These are phyloP conservation scores for Borovskyia barvae DNA, from an alignment of 208 protist species.

Conservation along the genomic window DNA sequence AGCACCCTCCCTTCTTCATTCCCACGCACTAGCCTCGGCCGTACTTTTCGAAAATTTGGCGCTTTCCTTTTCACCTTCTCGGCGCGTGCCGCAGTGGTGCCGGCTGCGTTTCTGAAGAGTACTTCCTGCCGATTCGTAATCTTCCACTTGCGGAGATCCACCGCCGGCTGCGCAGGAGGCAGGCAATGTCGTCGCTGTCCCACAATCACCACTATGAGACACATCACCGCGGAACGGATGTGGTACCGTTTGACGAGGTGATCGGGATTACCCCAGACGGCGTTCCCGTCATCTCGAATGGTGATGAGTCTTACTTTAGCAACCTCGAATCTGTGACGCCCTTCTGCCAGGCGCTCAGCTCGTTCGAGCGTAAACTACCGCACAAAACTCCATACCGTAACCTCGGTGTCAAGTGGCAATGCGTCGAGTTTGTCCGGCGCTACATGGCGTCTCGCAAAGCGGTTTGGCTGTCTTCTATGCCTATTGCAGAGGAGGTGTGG, in stretches of 20 bases:
- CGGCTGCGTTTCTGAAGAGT: conserved; percentile 2
- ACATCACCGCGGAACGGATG: conserved; percentile 38
- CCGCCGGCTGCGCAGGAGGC: conserved; percentile 12
- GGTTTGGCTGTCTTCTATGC: conserved; percentile 58
- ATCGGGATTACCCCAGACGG: conserved; percentile 61
- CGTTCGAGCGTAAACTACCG: conserved; percentile 22
- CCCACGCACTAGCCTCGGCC: neutral
- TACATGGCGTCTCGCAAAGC: conserved; percentile 66
- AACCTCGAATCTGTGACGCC: conserved; percentile 42
- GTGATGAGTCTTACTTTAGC: conserved; percentile 52
- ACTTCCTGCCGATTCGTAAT: conserved; percentile 12
- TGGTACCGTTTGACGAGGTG: conserved; percentile 53
- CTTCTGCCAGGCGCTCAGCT: conserved; percentile 30
- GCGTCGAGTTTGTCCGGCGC: conserved; percentile 69
- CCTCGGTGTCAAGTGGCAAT: conserved; percentile 69
- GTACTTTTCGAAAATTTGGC: conserved; percentile 4
- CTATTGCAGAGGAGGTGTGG: conserved; percentile 61
- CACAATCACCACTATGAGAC: conserved; percentile 31
- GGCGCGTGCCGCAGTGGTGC: conserved; percentile 4
- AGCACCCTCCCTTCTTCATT: neutral
- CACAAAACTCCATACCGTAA: conserved; percentile 22
- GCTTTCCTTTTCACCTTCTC: conserved; percentile 7
- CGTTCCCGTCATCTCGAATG: conserved; percentile 77
- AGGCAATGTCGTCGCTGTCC: conserved; percentile 18
- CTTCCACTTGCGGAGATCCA: conserved; percentile 23